A percentile compares a stretch with the other conserved stretches of the same genome.
Conservation (phyloP, 176 grass and related monocot genomes). For the Triticum dicoccoides region DNA sequence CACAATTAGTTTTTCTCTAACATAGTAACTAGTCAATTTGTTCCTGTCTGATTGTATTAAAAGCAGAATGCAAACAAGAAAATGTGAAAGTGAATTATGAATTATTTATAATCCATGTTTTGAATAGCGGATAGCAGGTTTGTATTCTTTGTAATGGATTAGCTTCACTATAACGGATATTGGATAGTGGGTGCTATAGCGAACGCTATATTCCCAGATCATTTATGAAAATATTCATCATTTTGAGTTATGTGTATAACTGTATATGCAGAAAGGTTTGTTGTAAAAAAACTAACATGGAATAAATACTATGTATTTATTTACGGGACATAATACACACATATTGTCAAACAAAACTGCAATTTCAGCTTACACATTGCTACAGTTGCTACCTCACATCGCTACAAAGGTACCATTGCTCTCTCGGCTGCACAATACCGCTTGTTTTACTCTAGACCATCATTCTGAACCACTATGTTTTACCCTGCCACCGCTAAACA, state of each 20-base stretch:
- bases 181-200: not conserved
- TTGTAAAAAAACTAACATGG: not conserved
- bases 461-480: not conserved
- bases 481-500: not conserved
- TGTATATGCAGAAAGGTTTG: not conserved
- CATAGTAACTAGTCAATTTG: not conserved
- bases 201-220: not conserved
- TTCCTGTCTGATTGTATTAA: conserved; percentile 4
- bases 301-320: not conserved
- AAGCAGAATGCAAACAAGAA: conserved; percentile 4
- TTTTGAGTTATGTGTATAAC: not conserved
- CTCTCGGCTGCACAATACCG: not conserved
- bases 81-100: not conserved
- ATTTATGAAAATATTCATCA: not conserved
- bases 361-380: not conserved
- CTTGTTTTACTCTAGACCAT: not conserved
- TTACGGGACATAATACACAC: not conserved
- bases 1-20: not conserved
- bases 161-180: not conserved
- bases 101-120: not conserved
- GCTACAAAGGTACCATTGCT: not conserved
- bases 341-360: not conserved
- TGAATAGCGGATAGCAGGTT: not conserved
- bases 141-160: not conserved
- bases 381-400: not conserved